Base-by-base conservation (phyloP, 345 rosid species). In the Acer negundo region DNA sequence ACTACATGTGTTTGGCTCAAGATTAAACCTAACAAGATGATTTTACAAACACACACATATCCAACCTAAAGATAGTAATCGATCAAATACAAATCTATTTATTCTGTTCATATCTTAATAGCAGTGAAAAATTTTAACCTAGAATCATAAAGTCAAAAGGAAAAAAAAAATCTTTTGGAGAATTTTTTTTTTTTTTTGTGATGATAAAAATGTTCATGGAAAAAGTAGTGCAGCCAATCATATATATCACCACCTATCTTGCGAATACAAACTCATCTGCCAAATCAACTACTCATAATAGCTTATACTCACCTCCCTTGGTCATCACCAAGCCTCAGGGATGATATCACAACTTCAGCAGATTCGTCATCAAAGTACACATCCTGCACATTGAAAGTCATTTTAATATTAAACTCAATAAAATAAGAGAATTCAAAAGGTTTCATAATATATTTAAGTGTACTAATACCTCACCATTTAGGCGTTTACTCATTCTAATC, bases 331-430 rank as follows among this genome's bases (percentile, higher is more conserved):
- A 96, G 97, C 86, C 98, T 84, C 84, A 96, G 77, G 66, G 99
- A 94, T 76, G 99, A 94, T 83, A 96, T 89, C 67, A 96, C 97
- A 49, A 91, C 95, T 80, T 93, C 97, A 42, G 97, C 92, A 74
- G 98, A 92, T 82, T 92, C 99, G 81, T 96, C 95, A 69, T 92
- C 95, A 51, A 94, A 96, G 87, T 92, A 92, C 22, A 93, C 91
- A 88, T 94, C 97, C 98, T 97, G 93, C 78, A 87, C 13, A 72
- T 66, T n/a, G 24, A 51, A 23, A 68, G 22, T 46, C 75, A 76
- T 62, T 38, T 62, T 12, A 76, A 26, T 16, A 26, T 69, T 16
- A 19, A 51, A 61, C 78, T 23, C 58, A 17, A 63, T 46, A 47
- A 76, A 61, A 68, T 38, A 62, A 75, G 22, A 76, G 20, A 69